Conservation (phyloP, 106 monocot genomes). For the Dioscorea dumetorum region DNA sequence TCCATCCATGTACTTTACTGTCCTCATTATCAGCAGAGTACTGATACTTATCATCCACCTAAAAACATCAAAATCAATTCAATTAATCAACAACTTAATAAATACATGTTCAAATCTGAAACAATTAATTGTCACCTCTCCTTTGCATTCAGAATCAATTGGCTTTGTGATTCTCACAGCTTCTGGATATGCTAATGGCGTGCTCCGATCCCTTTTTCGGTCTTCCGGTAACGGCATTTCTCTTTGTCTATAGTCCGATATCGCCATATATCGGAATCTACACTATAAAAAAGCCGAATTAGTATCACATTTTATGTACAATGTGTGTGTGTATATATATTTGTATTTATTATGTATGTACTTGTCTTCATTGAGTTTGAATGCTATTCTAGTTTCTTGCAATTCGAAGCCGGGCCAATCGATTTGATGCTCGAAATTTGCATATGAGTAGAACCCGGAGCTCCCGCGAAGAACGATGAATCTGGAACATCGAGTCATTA, state of each 20-base stretch:
- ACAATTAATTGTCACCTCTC: constrained; percentile 29
- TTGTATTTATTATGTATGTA: background rate
- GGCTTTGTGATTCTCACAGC: constrained; percentile 54
- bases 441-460: constrained; percentile 69
- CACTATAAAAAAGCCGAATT: background rate
- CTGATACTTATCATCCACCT: constrained; percentile 99
- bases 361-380: constrained; percentile 73
- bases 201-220: constrained; percentile 34
- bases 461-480: constrained; percentile 46
- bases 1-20: constrained; percentile 84
- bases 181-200: constrained; percentile 57
- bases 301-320: too few relatives aligned
- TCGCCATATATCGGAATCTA: constrained; percentile 78
- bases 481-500: constrained; percentile 13
- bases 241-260: constrained; percentile 54
- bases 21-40: constrained; percentile 77
- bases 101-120: too few relatives aligned
- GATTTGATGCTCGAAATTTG: constrained; percentile 52
- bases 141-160: constrained; percentile 40
- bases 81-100: too few relatives aligned
- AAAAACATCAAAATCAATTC: background rate
- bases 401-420: constrained; percentile 67
- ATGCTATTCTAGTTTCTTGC: constrained; percentile 55
- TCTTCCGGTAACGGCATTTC: constrained; percentile 74
- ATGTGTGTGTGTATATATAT: background rate